Base-by-base conservation (phyloP, 345 rosid genomes). In the Kernera saxatilis region DNA sequence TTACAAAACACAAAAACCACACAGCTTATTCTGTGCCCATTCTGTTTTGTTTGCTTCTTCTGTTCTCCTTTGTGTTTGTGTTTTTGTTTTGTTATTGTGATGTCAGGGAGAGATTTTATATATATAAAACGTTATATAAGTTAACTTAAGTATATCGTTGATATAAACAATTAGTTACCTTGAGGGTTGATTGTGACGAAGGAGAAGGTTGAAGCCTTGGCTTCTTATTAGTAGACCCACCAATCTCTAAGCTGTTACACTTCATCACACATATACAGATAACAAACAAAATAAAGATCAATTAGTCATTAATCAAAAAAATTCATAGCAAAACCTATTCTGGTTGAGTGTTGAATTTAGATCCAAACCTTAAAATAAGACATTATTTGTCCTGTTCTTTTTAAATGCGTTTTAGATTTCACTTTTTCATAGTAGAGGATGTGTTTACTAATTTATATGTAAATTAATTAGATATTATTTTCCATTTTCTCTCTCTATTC, bases 181-280 rank as follows among this genome's bases (percentile, higher is more conserved):
- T 93, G 75, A 93, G 86, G 69, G 92, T 85, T 55, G 94, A 75
- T 63, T 85, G 91, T 73, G 84, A 77, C 69, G 96, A 78, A 77
- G 89, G 82, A 76, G 79, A 70, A 70, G 97, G 82, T 74, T 89
- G 99, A 75, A 84, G 85, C 84, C 87, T 95, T 30, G 97, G 92
- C 81, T 90, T 95, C 91, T 95, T 95, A 57, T 76, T 76, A 36
- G 72, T 71, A 76, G 88, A 78, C 79, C 91, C 98, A 72, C 92
- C 96, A 70, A 72, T 82, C 56, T 78, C 85, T 69, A 70, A 74
- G 87, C 98, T 86, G 78, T 88, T 86, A 79, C 92, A 82, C 99
- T 95, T 32, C 71, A 74, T 15, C 48, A 13, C 48, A 13, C 10
- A 49, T 46, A 37, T 40, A 46, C 53, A 43, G 43, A 69, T 53